phyloP scores from a whole-genome alignment of 2,329 filamentous ascomycete genomes.

The Ceratocystis smalleyi region DNA sequence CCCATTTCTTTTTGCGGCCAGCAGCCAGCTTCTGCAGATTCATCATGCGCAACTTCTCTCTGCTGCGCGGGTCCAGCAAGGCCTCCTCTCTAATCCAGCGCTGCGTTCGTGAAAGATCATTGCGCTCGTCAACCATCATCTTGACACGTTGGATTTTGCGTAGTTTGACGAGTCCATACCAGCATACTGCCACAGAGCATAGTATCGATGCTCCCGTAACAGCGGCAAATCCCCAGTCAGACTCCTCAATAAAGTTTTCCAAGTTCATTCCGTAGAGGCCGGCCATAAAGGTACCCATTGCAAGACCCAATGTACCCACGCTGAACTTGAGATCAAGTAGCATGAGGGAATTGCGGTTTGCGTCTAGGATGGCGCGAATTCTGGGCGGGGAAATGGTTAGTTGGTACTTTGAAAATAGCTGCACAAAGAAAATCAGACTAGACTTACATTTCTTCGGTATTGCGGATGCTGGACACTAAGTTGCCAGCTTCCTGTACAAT shows the following conservation, averaged over 20 bases:
- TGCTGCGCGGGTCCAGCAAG: constrained; percentile 37
- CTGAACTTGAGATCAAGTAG: constrained; percentile 91
- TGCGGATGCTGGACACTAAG: constrained; percentile 83
- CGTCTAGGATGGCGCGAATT: constrained; percentile 90
- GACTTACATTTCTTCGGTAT: constrained; percentile 91
- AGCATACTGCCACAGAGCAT: constrained; percentile 62
- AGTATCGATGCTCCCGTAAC: constrained; percentile 56
- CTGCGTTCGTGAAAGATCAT: constrained; percentile 26
- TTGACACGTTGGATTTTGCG: constrained; percentile 74
- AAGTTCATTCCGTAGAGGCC: constrained; percentile 99
- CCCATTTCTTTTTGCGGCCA: constrained; percentile 24
- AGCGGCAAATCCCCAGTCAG: constrained; percentile 65
- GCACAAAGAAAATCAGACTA: not conserved
- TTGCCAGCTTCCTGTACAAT: constrained; percentile 93
- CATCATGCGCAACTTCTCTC: constrained; percentile 38
- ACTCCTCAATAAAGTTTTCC: constrained; percentile 96
- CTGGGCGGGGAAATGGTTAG: constrained; percentile 30
- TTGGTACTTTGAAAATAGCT: constrained; percentile 18
- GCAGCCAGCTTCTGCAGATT: constrained; percentile 33
- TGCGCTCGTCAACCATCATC: constrained; percentile 47
- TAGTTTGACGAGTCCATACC: constrained; percentile 70
- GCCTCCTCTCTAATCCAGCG: constrained; percentile 34
- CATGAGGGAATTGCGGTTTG: constrained; percentile 97
- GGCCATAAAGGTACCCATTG: constrained; percentile 84
- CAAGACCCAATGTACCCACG: constrained; percentile 85